Evolutionary conservation across 352 stramenopile genomes (phyloP).

Genomic region (Phytophthora colocasiae): DNA sequence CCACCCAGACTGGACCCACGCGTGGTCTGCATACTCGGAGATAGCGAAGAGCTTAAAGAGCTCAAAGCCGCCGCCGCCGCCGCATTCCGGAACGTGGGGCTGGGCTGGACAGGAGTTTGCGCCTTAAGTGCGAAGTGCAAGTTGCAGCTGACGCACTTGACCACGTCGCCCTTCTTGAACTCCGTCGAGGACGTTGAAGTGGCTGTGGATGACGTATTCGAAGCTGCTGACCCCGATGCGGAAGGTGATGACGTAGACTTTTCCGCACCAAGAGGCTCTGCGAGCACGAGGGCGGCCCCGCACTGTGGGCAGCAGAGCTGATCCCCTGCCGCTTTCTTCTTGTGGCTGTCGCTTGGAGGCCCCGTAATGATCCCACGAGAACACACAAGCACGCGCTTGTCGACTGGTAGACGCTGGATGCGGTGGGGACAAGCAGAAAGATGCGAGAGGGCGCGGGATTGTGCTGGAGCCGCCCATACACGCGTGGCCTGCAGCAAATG

Average conservation of each 20-base stretch:
- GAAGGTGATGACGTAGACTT: constrained; percentile 35
- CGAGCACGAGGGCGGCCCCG: constrained; percentile 57
- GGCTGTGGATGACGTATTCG: constrained; percentile 26
- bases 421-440: not conserved
- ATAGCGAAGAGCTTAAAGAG: constrained; percentile 69
- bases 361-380: constrained; percentile 23
- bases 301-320: constrained; percentile 76
- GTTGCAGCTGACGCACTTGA: constrained; percentile 78
- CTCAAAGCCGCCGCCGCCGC: constrained; percentile 69
- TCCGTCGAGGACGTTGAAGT: constrained; percentile 21
- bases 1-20: constrained; percentile 47
- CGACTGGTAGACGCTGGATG: constrained; percentile 3
- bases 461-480: constrained; percentile 2
- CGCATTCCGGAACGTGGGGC: constrained; percentile 64
- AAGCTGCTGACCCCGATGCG: not conserved
- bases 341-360: constrained; percentile 17
- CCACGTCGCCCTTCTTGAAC: constrained; percentile 82
- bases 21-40: constrained; percentile 52
- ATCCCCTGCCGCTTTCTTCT: constrained; percentile 32
- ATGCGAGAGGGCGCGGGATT: constrained; percentile 26
- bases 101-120: constrained; percentile 29
- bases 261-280: constrained; percentile 39
- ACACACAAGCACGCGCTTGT: not conserved
- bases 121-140: constrained; percentile 79
- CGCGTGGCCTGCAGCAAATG: constrained; percentile 23